Evolutionary conservation across 2,329 filamentous ascomycete species (phyloP).

Genomic region (Penicillium brasilianum): DNA sequence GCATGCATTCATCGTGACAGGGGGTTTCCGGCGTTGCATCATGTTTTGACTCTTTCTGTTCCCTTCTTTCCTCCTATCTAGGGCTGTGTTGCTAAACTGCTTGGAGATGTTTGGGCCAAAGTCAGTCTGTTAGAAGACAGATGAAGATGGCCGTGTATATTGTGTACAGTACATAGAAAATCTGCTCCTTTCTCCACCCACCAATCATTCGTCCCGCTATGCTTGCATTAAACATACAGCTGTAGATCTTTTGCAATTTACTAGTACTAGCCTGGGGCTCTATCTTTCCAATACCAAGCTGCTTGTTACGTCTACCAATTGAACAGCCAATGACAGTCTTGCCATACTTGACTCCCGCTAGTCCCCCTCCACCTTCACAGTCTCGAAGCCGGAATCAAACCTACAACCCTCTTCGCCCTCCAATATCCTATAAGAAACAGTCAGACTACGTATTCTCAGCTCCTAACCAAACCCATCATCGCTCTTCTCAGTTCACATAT

Average conservation of each 20-base stretch:
- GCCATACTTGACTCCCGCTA: too few species aligned
- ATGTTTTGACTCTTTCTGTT: conserved; percentile 17
- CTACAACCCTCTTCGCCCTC: too few species aligned
- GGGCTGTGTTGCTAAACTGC: conserved; percentile 32
- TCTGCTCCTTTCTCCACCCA: conserved; percentile 24
- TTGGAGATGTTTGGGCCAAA: conserved; percentile 11
- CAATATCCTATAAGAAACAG: too few species aligned
- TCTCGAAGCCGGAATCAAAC: too few species aligned
- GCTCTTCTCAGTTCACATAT: too few species aligned
- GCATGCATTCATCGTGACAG: conserved; percentile 32
- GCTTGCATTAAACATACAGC: background rate
- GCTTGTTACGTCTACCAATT: too few species aligned
- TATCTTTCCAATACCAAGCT: too few species aligned
- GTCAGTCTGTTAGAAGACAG: background rate
- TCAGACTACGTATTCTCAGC: too few species aligned
- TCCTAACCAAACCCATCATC: too few species aligned
- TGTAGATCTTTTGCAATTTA: background rate
- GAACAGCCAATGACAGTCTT: too few species aligned
- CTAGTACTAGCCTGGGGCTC: too few species aligned
- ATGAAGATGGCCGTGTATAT: conserved; percentile 31
- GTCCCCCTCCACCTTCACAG: too few species aligned
- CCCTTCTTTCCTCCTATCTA: conserved; percentile 17
- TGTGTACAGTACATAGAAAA: conserved; percentile 43
- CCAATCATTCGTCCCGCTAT: background rate
- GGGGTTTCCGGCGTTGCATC: conserved; percentile 41